A percentile compares a stretch with the other conserved stretches of the same genome.
Conservation (phyloP, 1,284 basidiomycete genomes). For the Rhodotorula sp. region DNA sequence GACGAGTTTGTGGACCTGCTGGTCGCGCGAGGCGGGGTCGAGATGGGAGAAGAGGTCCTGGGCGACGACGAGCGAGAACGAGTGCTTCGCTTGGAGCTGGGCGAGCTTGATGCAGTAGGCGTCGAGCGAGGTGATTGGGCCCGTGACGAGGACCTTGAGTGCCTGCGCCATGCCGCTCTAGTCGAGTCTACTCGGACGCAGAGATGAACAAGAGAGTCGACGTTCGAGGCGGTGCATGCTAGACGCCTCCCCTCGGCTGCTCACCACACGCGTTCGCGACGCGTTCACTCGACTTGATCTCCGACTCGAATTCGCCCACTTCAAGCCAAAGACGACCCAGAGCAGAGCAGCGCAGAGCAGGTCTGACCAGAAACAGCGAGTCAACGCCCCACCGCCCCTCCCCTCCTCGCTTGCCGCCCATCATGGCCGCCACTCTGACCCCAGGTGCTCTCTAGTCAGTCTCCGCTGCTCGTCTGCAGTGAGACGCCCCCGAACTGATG, state of each 20-base stretch:
- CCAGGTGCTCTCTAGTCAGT: not conserved
- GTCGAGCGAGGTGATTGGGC: constrained; percentile 62
- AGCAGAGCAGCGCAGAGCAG: too few species aligned
- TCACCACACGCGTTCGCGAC: too few species aligned
- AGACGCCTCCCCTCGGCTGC: too few species aligned
- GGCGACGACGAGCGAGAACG: constrained; percentile 84
- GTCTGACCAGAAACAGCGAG: too few species aligned
- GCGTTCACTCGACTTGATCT: too few species aligned
- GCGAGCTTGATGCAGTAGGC: constrained; percentile 77
- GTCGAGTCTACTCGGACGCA: too few species aligned
- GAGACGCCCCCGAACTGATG: not conserved
- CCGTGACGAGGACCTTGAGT: constrained; percentile 64
- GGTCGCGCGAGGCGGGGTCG: constrained; percentile 49
- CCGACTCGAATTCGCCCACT: not conserved
- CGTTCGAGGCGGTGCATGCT: not conserved
- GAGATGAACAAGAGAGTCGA: too few species aligned
- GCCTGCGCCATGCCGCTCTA: not conserved
- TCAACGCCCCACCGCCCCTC: too few species aligned
- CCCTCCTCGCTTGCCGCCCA: not conserved
- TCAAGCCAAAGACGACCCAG: not conserved
- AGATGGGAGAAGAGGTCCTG: constrained; percentile 76
- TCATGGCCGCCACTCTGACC: not conserved
- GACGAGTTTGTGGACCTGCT: constrained; percentile 62
- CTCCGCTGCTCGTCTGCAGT: constrained; percentile 6
- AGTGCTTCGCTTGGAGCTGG: constrained; percentile 85